These are phyloP conservation scores for Plantago coronopus DNA, from an alignment of 305 asterid species.

Conservation along the genomic window DNA sequence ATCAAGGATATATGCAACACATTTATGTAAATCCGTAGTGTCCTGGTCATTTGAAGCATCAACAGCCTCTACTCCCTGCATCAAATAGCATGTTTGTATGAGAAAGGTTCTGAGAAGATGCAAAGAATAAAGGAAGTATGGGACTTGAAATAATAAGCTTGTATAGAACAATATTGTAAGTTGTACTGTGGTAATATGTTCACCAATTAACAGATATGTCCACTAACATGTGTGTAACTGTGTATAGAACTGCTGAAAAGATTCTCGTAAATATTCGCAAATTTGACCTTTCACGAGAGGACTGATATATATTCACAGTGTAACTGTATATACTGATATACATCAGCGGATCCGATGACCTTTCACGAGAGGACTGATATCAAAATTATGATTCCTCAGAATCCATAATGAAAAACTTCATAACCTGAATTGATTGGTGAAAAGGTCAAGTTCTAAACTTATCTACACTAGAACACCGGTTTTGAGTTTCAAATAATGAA, in stretches of 20 bases:
- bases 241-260: not conserved
- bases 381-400: conserved; percentile 14
- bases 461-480: not conserved
- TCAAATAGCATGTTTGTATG: conserved; percentile 20
- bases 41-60: conserved; percentile 86
- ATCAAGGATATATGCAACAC: conserved; percentile 55
- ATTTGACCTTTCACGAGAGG: not conserved
- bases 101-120: conserved; percentile 15
- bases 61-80: conserved; percentile 69
- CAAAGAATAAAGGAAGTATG: conserved; percentile 2
- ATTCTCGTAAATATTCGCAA: not conserved
- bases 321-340: too few relatives aligned
- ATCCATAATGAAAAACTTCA: conserved; percentile 9
- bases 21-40: conserved; percentile 88
- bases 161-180: not conserved
- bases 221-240: too few relatives aligned
- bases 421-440: not conserved
- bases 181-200: too few relatives aligned
- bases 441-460: conserved; percentile 9
- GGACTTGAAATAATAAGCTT: conserved; percentile 6
- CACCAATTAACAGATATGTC: too few relatives aligned
- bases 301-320: not conserved
- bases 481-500: not conserved
- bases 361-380: conserved; percentile 3
- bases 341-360: too few relatives aligned